These are phyloP conservation scores for Corynespora cassiicola DNA, from an alignment of 2,329 filamentous ascomycete genomes.

Conservation along the genomic window DNA sequence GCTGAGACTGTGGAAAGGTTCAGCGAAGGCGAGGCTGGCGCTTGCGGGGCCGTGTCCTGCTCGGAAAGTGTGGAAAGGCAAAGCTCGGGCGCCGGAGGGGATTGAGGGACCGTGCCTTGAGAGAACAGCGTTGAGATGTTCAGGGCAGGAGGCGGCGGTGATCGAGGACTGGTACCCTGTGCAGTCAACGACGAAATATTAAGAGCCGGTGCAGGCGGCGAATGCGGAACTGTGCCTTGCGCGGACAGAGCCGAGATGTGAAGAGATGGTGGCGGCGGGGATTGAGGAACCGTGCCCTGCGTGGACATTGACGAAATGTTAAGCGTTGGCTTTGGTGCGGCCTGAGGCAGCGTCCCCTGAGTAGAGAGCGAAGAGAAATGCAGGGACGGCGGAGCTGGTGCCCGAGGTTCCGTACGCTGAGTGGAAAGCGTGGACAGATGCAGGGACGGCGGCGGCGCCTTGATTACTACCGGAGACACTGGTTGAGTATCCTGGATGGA, in stretches of 20 bases:
- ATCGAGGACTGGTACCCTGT: slow-evolving; percentile 26
- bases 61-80: slow-evolving; percentile 22
- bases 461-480: slow-evolving; percentile 5
- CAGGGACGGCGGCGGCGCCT: slow-evolving; percentile 4
- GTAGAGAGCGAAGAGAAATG: slow-evolving; percentile 27
- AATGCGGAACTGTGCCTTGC: slow-evolving; percentile 29
- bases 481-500: slow-evolving; percentile 35
- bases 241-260: slow-evolving; percentile 25
- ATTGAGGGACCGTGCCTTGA: slow-evolving; percentile 32
- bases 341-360: slow-evolving; percentile 29
- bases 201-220: slow-evolving; percentile 21
- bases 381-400: slow-evolving; percentile 19
- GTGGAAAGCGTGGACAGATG: slow-evolving; percentile 17
- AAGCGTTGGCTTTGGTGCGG: slow-evolving; percentile 20
- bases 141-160: slow-evolving; percentile 18
- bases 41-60: slow-evolving; percentile 31
- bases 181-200: slow-evolving; percentile 21
- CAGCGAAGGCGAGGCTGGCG: slow-evolving; percentile 19
- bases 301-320: slow-evolving; percentile 26
- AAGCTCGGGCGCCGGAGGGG: too few relatives aligned
- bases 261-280: slow-evolving; percentile 16
- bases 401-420: slow-evolving; percentile 26
- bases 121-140: slow-evolving; percentile 28
- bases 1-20: slow-evolving; percentile 20
- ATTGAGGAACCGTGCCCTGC: slow-evolving; percentile 31